These are phyloP conservation scores for Colletotrichum viniferum DNA, from an alignment of 2,329 filamentous ascomycete genomes.

Conservation along the genomic window DNA sequence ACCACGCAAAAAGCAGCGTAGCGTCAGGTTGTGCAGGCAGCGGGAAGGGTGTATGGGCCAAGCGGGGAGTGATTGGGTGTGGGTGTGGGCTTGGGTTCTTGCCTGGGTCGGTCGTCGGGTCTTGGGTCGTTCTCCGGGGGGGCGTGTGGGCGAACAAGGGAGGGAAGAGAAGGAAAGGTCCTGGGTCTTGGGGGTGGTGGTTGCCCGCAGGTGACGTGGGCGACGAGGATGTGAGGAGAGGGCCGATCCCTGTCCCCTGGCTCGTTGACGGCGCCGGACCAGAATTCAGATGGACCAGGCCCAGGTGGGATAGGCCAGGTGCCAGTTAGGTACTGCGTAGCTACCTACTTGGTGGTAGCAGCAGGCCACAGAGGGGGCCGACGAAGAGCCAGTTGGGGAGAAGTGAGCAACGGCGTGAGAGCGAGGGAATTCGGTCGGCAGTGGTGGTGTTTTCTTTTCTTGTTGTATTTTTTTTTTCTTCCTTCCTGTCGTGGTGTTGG, in stretches of 20 bases:
- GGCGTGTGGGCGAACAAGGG: conserved; percentile 3
- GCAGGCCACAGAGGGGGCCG: background rate
- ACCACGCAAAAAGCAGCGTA: conserved; percentile 9
- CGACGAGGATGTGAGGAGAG: conserved; percentile 10
- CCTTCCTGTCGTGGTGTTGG: background rate
- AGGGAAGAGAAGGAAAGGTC: conserved; percentile 4
- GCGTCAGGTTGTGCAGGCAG: conserved; percentile 1
- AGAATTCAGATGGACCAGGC: background rate
- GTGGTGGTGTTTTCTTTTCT: background rate
- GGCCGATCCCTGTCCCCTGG: background rate
- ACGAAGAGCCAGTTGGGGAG: background rate
- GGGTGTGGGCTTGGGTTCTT: background rate
- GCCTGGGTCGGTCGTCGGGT: background rate
- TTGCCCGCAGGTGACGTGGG: conserved; percentile 21
- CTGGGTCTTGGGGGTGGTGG: background rate
- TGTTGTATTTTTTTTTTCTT: no score
- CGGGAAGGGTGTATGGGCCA: background rate
- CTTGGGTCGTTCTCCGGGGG: background rate
- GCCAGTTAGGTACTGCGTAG: background rate
- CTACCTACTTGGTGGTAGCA: background rate
- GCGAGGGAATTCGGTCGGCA: background rate
- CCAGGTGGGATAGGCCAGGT: background rate
- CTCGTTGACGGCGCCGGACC: background rate
- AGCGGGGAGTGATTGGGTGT: background rate
- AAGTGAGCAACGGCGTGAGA: background rate